Percentiles rank a stretch among this genome's conserved stretches.
Conservation (phyloP, 2,329 filamentous ascomycete species). For the Diaporthe sp. region DNA sequence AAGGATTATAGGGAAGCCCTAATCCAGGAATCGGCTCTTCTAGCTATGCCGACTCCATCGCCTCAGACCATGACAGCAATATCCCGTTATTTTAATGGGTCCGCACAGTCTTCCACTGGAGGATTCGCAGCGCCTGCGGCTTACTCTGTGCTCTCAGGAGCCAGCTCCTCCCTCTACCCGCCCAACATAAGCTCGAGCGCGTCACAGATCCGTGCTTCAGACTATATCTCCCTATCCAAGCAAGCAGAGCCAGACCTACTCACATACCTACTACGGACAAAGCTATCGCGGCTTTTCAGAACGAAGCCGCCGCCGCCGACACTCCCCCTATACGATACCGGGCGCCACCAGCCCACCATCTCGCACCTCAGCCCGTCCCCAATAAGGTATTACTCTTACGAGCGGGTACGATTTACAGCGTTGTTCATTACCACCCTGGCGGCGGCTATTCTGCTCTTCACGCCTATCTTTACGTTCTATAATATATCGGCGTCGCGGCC, state of each 20-base stretch:
- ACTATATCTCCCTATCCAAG: slow-evolving; percentile 11
- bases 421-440: slow-evolving; percentile 1
- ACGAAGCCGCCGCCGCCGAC: neutral
- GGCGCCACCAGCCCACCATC: neutral
- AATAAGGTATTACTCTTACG: neutral
- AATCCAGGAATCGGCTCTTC: neutral
- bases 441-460: slow-evolving; percentile 5
- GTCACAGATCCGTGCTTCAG: slow-evolving; percentile 10
- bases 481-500: slow-evolving; percentile 17
- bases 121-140: neutral
- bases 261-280: neutral
- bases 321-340: neutral
- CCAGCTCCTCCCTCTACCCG: slow-evolving; percentile 11
- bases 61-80: slow-evolving; percentile 1
- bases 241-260: slow-evolving; percentile 10
- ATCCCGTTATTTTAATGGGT: neutral
- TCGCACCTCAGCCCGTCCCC: neutral
- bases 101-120: neutral
- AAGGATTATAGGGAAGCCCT: neutral
- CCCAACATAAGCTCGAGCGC: neutral
- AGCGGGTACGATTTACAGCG: neutral
- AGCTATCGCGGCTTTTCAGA: slow-evolving; percentile 2
- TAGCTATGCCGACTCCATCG: neutral
- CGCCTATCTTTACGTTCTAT: slow-evolving; percentile 32
- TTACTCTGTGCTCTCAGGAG: neutral